Base-by-base conservation (phyloP, 768 basidiomycete genomes). In the Mycena rebaudengoi region DNA sequence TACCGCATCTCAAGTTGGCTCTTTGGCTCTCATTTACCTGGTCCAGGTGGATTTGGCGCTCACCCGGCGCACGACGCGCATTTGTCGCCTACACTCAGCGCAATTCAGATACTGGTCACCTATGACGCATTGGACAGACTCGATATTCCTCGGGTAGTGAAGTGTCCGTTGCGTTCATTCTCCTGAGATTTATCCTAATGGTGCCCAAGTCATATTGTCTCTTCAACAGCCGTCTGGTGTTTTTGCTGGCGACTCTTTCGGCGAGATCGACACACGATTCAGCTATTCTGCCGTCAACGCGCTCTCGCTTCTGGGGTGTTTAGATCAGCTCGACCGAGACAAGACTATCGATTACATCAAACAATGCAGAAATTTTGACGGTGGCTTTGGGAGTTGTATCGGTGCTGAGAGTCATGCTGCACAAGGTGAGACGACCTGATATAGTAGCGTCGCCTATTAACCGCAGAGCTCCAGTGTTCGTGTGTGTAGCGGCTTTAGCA, bases 11-110 rank as follows among this genome's bases (percentile, higher is more conserved):
- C 32, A 25, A n/a, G 26, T 59, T 46, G 29, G 13, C 37, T 33
- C 26, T 49, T 52, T 58, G 23, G 13, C 53, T 54, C 32, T 41
- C 35, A 40, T 28, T 68, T 44, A 37, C 43, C 21, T 40, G 23
- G 29, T 62, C 23, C 69, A 98, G 97, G 97, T 43, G 95, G 82
- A 16, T 99, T 97, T 69, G 94, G 95, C 1, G 91, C 96, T 23
- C 93, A 96, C 73, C 96, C 97, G 0, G 89, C 87, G 23, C 98
- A 99, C 71, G 98, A 99, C 74, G 93, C 91, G 0, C 95, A 99
- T 71, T 76, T 98, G 1, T 86, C 90, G 23, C 82, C 94, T 3
- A 99, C 98, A 0, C 79, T 95, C 37, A 96, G 94, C 64, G 98
- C 92, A 2, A 90, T 99, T 18, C 98, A 99, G 74, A 94, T 99